Evolutionary conservation across 2,329 filamentous ascomycete species (phyloP).

Genomic region (Fusarium stilboides): DNA sequence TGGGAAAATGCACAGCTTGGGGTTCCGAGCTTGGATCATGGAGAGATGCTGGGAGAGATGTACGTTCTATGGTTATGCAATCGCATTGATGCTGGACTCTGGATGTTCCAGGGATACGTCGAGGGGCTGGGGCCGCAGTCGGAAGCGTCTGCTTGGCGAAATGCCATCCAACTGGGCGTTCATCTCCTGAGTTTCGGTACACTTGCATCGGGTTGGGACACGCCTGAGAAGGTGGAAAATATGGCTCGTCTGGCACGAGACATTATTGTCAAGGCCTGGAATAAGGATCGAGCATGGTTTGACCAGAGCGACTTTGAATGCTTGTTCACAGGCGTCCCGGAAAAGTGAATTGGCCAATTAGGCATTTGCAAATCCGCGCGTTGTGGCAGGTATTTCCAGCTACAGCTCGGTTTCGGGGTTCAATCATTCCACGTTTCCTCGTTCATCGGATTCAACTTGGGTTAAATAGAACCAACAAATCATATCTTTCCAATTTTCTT

Average conservation of each 20-base stretch:
- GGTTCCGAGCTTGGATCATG: conserved; percentile 1
- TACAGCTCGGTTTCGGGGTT: too few species aligned
- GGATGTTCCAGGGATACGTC: conserved; percentile 5
- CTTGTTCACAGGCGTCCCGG: not conserved
- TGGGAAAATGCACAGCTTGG: conserved; percentile 19
- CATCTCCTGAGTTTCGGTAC: conserved; percentile 26
- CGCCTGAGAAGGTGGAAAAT: not conserved
- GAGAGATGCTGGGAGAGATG: conserved; percentile 21
- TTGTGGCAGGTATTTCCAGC: too few species aligned
- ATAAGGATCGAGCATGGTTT: conserved; percentile 14
- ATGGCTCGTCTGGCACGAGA: conserved; percentile 8
- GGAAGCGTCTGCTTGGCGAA: not conserved
- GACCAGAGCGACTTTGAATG: conserved; percentile 5
- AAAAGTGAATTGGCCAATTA: not conserved
- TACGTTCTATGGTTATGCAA: conserved; percentile 8
- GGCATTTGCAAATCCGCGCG: not conserved
- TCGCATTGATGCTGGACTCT: not conserved
- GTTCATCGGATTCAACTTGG: too few species aligned
- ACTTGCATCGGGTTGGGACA: not conserved
- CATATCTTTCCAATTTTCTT: too few species aligned
- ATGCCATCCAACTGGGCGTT: conserved; percentile 13
- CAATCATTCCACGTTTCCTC: too few species aligned
- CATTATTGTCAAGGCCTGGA: conserved; percentile 8
- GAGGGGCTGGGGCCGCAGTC: not conserved
- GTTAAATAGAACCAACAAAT: too few species aligned